Percentiles rank a stretch among this genome's conserved stretches.
Evolutionary conservation across 2,329 filamentous ascomycete genomes (phyloP).

Genomic region (Hypoxylon sp.): DNA sequence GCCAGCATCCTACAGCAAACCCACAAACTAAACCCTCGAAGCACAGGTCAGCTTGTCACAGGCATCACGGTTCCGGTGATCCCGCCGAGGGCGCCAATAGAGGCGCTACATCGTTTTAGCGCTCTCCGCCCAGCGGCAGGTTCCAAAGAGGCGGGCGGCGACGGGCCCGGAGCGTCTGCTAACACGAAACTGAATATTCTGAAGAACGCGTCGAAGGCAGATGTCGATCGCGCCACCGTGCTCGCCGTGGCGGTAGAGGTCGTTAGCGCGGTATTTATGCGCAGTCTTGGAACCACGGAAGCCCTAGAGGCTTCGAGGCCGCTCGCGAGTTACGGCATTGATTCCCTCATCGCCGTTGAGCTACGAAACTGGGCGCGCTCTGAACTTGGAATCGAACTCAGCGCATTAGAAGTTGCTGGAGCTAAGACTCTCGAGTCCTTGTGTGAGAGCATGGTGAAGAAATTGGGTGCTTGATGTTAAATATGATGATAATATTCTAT

Average conservation of each 20-base stretch:
- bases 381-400: background rate
- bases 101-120: conserved; percentile 7
- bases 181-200: conserved; percentile 1
- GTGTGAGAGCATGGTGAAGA: conserved; percentile 4
- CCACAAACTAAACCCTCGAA: conserved; percentile 4
- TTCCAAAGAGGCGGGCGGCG: conserved; percentile 1
- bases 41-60: conserved; percentile 39
- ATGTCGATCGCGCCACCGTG: conserved; percentile 25
- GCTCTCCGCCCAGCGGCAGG: conserved; percentile 31
- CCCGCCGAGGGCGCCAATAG: background rate
- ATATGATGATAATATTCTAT: background rate
- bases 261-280: conserved; percentile 42
- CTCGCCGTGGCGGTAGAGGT: conserved; percentile 41
- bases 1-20: conserved; percentile 41
- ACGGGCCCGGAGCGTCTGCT: background rate
- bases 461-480: conserved; percentile 1
- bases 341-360: conserved; percentile 7
- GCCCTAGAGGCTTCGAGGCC: conserved; percentile 46
- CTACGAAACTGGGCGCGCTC: background rate
- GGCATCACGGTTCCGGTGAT: conserved; percentile 42
- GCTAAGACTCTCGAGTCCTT: conserved; percentile 4
- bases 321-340: conserved; percentile 22
- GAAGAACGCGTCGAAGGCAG: conserved; percentile 6
- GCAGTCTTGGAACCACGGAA: conserved; percentile 43
- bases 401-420: background rate